Percentiles rank a stretch among this genome's conserved stretches.
Evolutionary conservation across 352 stramenopile genomes (phyloP).

Genomic region (Phytophthora europaea): DNA sequence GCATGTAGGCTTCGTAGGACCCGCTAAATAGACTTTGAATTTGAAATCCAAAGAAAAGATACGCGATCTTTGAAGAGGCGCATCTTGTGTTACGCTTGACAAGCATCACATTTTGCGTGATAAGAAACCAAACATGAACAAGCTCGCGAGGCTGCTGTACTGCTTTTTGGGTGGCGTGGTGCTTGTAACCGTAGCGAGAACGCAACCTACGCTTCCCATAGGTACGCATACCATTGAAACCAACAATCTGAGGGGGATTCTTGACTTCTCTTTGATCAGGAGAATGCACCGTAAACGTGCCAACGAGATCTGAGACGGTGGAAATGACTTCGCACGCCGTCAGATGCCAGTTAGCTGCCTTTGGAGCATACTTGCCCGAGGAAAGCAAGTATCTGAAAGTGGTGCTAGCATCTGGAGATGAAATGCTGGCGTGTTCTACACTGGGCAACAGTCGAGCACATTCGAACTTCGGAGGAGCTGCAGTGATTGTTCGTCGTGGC

Average conservation of each 20-base stretch:
- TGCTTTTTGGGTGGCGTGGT: conserved; percentile 1
- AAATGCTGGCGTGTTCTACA: conserved; percentile 36
- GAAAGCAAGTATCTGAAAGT: conserved; percentile 8
- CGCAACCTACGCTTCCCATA: conserved; percentile 27
- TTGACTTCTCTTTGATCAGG: conserved; percentile 3
- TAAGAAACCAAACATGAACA: conserved; percentile 12
- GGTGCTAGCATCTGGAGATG: conserved; percentile 19
- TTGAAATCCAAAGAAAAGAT: conserved; percentile 7
- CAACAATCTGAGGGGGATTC: background rate
- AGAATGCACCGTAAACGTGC: conserved; percentile 8
- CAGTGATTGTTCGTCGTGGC: conserved; percentile 48
- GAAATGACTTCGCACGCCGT: conserved; percentile 10
- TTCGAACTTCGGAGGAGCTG: conserved; percentile 11
- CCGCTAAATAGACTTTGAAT: conserved; percentile 31
- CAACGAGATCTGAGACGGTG: background rate
- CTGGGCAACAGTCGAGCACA: background rate
- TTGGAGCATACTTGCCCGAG: conserved; percentile 39
- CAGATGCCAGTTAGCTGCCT: conserved; percentile 44
- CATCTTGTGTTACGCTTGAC: conserved; percentile 29
- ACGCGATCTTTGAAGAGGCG: conserved; percentile 34
- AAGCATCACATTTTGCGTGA: conserved; percentile 19
- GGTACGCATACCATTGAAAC: conserved; percentile 9
- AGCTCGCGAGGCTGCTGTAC: conserved; percentile 10
- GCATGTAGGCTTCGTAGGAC: conserved; percentile 49
- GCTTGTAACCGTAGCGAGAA: conserved; percentile 1